phyloP scores from a whole-genome alignment of 2,329 filamentous ascomycete genomes.

The Drechslera avenae region DNA sequence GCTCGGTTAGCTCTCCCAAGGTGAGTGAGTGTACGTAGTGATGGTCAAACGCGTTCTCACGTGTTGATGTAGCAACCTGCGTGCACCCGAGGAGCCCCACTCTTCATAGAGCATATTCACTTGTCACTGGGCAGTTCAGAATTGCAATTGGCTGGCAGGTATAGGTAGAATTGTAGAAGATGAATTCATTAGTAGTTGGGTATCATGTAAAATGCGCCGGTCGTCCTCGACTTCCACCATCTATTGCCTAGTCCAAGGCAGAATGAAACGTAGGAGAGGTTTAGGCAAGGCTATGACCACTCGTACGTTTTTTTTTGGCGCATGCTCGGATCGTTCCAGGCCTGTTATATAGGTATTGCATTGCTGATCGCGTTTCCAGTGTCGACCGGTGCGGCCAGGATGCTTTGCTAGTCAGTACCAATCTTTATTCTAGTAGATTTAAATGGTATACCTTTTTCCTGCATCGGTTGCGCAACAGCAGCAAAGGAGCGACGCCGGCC shows the following conservation, averaged over 20 bases:
- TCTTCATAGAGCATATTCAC: neutral
- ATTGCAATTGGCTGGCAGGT: conserved; percentile 12
- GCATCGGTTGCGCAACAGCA: conserved; percentile 61
- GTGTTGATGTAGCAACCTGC: conserved; percentile 4
- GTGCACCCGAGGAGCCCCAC: neutral
- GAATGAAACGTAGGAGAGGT: neutral
- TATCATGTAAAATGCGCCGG: conserved; percentile 4
- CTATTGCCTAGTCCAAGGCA: neutral
- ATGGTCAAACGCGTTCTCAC: conserved; percentile 1
- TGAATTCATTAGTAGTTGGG: neutral
- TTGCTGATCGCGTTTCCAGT: conserved; percentile 57
- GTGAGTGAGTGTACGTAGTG: neutral
- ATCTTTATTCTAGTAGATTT: neutral
- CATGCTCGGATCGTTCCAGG: too few species aligned
- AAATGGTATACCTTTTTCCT: conserved; percentile 56
- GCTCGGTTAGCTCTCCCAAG: too few species aligned
- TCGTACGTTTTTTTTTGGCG: too few species aligned
- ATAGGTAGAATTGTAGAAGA: conserved; percentile 6
- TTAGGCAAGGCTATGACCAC: too few species aligned
- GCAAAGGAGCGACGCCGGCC: conserved; percentile 61
- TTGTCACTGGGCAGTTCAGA: neutral
- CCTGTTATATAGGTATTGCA: conserved; percentile 52
- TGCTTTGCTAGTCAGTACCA: conserved; percentile 45
- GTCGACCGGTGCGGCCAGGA: conserved; percentile 59
- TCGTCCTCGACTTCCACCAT: neutral